These are phyloP conservation scores for Vanderwaltozyma polyspora DNA, from an alignment of 805 yeast species.

Conservation along the genomic window DNA sequence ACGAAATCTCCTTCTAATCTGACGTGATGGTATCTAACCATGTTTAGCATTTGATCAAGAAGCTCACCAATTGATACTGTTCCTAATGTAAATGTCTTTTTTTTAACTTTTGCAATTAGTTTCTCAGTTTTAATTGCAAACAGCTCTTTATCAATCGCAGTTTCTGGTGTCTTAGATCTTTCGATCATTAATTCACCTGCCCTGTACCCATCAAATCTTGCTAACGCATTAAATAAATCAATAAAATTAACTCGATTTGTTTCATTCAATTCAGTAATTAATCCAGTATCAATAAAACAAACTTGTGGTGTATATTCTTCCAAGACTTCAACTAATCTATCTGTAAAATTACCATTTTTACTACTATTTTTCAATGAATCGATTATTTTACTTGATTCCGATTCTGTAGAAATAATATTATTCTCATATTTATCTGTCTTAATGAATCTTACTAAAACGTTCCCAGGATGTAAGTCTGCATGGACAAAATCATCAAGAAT, in stretches of 20 bases:
- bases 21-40: slow-evolving; percentile 93
- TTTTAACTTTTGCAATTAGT: slow-evolving; percentile 68
- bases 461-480: slow-evolving; percentile 96
- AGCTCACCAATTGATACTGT: slow-evolving; percentile 86
- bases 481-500: slow-evolving; percentile 89
- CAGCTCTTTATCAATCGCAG: slow-evolving; percentile 72
- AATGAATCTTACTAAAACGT: slow-evolving; percentile 66
- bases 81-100: slow-evolving; percentile 85
- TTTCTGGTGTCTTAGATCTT: slow-evolving; percentile 87
- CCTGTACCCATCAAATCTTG: slow-evolving; percentile 84
- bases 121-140: slow-evolving; percentile 82
- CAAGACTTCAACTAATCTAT: slow-evolving; percentile 39
- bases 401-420: slow-evolving; percentile 19
- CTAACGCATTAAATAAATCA: slow-evolving; percentile 76
- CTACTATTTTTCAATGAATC: slow-evolving; percentile 9
- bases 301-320: slow-evolving; percentile 71
- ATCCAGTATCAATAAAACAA: slow-evolving; percentile 86
- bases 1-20: slow-evolving; percentile 96
- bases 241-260: slow-evolving; percentile 73
- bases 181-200: slow-evolving; percentile 96
- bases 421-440: slow-evolving; percentile 31
- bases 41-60: slow-evolving; percentile 70
- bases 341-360: slow-evolving; percentile 16
- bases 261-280: slow-evolving; percentile 80
- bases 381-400: slow-evolving; percentile 13